phyloP scores from a whole-genome alignment of 805 yeast species.

The Lipomyces mesembrius region DNA sequence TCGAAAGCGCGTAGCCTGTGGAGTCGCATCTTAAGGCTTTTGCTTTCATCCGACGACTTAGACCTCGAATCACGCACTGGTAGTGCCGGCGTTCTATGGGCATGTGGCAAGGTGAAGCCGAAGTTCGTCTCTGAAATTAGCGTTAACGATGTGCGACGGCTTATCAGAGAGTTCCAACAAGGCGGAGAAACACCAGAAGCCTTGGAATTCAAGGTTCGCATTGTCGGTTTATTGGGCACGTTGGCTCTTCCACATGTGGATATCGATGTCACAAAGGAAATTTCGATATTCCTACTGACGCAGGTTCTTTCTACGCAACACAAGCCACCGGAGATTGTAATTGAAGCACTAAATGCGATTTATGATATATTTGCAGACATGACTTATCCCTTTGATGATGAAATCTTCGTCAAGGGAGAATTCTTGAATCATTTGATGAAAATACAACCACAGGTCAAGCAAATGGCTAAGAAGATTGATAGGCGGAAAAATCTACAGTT shows the following conservation, averaged over 20 bases:
- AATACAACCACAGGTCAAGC: conserved; percentile 55
- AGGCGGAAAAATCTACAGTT: conserved; percentile 62
- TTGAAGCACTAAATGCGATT: conserved; percentile 66
- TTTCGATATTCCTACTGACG: conserved; percentile 53
- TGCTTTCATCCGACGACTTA: conserved; percentile 34
- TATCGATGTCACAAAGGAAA: conserved; percentile 51
- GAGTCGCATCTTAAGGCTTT: conserved; percentile 29
- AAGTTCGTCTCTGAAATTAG: conserved; percentile 42
- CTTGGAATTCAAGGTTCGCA: conserved; percentile 51
- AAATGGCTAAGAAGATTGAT: conserved; percentile 65
- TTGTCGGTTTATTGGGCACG: conserved; percentile 59
- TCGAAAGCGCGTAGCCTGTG: conserved; percentile 41
- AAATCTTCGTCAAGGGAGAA: conserved; percentile 63
- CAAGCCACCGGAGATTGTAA: conserved; percentile 50
- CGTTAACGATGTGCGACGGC: conserved; percentile 13
- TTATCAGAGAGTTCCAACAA: conserved; percentile 13
- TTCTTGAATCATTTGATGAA: conserved; percentile 52
- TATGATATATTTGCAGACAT: conserved; percentile 84
- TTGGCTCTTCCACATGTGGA: conserved; percentile 55
- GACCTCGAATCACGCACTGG: conserved; percentile 44
- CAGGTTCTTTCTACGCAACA: conserved; percentile 43
- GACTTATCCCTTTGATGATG: conserved; percentile 65
- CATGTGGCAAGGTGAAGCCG: conserved; percentile 46
- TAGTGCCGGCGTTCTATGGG: conserved; percentile 54
- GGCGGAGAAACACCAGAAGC: neutral